Base-by-base conservation (phyloP, 805 yeast genomes). In the Monosporozyma solicola region DNA sequence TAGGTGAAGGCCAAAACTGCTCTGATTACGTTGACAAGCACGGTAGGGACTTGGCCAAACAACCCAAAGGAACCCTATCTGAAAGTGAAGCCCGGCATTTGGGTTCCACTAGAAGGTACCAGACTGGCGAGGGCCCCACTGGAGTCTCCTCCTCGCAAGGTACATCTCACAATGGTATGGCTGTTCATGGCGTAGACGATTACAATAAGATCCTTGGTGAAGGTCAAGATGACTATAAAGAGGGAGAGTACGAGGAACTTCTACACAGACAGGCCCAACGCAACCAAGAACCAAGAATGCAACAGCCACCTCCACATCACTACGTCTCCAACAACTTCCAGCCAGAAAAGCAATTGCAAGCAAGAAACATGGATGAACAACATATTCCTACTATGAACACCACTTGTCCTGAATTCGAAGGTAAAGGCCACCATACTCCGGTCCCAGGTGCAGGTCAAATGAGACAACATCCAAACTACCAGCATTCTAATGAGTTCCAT, bases 361-460 rank as follows among this genome's bases (percentile, higher is more conserved):
- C 59, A 5, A 51, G 57, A 51, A 27, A 41, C 11, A 56, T 56
- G 59, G 53, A 57, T 50, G 55, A 53, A 24, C 25, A 11, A 25
- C 53, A 43, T 8, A 16, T 53, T 13, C 59, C 60, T 2, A 25
- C 49, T 11, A 48, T 53, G 29, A 29, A 57, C n/a, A 56, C 59
- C 4, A 41, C 57, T 1, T 25, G 48, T 13, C 55, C 54, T 2
- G 49, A 47, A 5, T 57, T 57, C 49, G 55, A 51, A 6, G 55
- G 55, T 2, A 33, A 24, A n/a, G 51, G 41, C 2, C 55, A 51
- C 22, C 55, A 48, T 29, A 53, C 58, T 1, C 57, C 60, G 3
- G 31, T 57, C 9, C 59, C 59, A 22, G 60, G 60, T 24, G 53
- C 59, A 15, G 60, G 60, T 4, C 35, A n/a, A 9, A 41, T 53